Base-by-base conservation (phyloP, 495 filamentous ascomycete species). In the Cairneyella variabilis region DNA sequence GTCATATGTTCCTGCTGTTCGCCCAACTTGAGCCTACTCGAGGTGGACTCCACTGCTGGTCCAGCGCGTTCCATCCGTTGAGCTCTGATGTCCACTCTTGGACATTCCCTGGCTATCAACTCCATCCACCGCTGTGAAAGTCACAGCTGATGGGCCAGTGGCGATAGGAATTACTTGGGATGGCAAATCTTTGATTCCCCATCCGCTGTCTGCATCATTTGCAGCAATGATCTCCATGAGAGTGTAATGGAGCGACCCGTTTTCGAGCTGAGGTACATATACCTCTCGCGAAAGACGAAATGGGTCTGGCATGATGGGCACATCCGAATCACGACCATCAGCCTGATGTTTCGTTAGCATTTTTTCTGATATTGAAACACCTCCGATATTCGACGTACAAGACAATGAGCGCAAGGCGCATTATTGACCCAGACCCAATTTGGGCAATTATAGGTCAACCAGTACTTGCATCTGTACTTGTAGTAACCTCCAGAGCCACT, bases 391-490 rank as follows among this genome's bases (percentile, higher is more conserved):
- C 30, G 16, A 70, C 76, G 68, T 69, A 84, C 80, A 39, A 78
- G 66, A 59, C 80, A 84, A 54, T 68, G 67, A 32, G 76, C 71
- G 58, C 80, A 84, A 5, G 78, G 68, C 9, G 79, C 70, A 54
- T 76, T 71, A 58, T 84, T 83, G 36, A 80, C 74, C 60, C 74
- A 83, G 23, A 83, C 79, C 80, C 80, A 84, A 55, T 83, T 76
- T 2, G 67, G 70, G 60, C 80, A 84, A 62, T 83, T 73, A 60
- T 79, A 68, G 10, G 73, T 76, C 50, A 72, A 72, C 53, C 76
- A 83, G 66, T 82, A 71, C 62, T 82, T 84, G 76, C 80, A 84
- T 21, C 76, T 71, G 62, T 77, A 83, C 68, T 75, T 80, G 63
- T 80, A 83, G 58, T 72, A 83, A 49, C 80, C 79, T 53, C 76